Evolutionary conservation across 768 basidiomycete genomes (phyloP), one percentile per base, ranked within the genome.

Genomic region (Tricholomella constricta): DNA sequence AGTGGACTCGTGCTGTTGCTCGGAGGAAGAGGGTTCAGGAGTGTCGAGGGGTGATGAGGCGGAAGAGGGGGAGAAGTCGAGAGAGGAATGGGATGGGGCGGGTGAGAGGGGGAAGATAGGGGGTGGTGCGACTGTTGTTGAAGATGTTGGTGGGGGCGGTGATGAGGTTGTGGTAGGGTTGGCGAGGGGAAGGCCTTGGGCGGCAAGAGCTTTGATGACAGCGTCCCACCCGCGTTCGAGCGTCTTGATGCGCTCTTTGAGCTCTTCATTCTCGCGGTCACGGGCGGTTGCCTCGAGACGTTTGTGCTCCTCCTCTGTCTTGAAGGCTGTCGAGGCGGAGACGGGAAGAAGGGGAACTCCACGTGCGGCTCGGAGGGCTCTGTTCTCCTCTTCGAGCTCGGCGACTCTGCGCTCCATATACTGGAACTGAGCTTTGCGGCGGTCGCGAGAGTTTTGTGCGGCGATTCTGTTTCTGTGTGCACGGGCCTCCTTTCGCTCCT

Each of bases 401-500:
- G 75, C 66, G 3, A 91, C 88, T 41, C 85, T 68, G 32, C 71
- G 79, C 66, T 89, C 86, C 36, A 92, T 85, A 58, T 74, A 77
- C 1, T 74, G 50, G 65, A 88, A 92, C 58, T 95, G 91, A 14
- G 86, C 87, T 70, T 96, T 96, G 51, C 92, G 82, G 61, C 89
- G 82, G 74, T 96, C 94, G 40, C 94, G 86, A 10, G 89, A 91
- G 74, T 94, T 89, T 77, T 96, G 94, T 5, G 93, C 93, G 2
- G 94, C 94, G 68, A 95, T 91, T 45, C 93, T 83, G 72, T 96
- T 96, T 51, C 94, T 85, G 72, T 94, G 91, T 14, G 90, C 92
- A 58, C 94, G 80, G 43, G 89, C 91, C 67, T 93, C 91, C 62
- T 84, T 89, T 69, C 89, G 88, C 63, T 92, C 89, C 56, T 92